A percentile compares a stretch with the other conserved stretches of the same genome.
These are phyloP conservation scores for Lactarius hatsudake DNA, from an alignment of 768 basidiomycete genomes.

Conservation along the genomic window DNA sequence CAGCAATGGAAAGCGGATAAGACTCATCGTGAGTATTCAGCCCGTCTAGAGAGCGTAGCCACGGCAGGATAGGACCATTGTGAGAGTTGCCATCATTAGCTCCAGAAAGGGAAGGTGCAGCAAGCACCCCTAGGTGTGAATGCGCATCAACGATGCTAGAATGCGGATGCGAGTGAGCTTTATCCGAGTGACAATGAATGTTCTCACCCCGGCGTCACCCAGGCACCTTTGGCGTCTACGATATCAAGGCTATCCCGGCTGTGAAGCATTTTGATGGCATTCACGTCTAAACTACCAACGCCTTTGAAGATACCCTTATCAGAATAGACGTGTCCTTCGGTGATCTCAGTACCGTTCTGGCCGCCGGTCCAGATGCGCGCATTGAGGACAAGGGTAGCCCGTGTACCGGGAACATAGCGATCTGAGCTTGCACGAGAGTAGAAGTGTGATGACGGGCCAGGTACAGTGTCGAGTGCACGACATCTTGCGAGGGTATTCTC, in stretches of 20 bases:
- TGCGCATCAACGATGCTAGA: conserved; percentile 52
- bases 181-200: not conserved
- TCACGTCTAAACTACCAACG: conserved; percentile 41
- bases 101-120: conserved; percentile 34
- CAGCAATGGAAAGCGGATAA: conserved; percentile 65
- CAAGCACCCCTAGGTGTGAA: conserved; percentile 50
- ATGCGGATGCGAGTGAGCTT: not conserved
- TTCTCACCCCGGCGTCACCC: conserved; percentile 56
- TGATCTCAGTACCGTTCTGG: conserved; percentile 51
- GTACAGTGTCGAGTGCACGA: conserved; percentile 35
- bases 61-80: conserved; percentile 49
- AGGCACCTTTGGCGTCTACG: conserved; percentile 60
- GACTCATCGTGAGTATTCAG: conserved; percentile 80
- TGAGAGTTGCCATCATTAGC: conserved; percentile 55
- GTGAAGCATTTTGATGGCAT: conserved; percentile 1
- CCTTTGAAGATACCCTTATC: conserved; percentile 61
- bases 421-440: conserved; percentile 44
- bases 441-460: conserved; percentile 40
- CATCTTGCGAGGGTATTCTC: conserved; percentile 36
- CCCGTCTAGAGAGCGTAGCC: conserved; percentile 74
- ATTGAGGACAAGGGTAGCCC: conserved; percentile 56
- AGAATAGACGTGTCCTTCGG: conserved; percentile 60
- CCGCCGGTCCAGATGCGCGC: conserved; percentile 78
- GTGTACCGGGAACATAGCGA: conserved; percentile 53
- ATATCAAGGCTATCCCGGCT: conserved; percentile 31